Conservation (phyloP, 2,329 filamentous ascomycete species). For the Neurospora crassa region DNA sequence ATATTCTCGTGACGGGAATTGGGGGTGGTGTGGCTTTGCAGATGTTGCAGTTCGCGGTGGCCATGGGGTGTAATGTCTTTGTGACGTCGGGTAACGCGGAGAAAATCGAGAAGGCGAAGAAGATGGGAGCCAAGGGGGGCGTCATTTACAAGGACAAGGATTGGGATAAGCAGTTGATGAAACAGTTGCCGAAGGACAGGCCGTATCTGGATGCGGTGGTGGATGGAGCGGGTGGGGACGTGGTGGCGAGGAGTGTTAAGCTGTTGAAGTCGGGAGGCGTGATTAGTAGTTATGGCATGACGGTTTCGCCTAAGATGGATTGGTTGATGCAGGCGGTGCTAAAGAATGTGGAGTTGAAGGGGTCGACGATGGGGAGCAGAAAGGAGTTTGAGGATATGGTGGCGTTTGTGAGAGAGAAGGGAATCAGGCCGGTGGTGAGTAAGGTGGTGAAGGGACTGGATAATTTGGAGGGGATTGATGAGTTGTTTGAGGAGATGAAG, state of each 20-base stretch:
- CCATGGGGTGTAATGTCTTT: conserved; percentile 65
- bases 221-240: conserved; percentile 82
- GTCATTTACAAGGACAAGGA: conserved; percentile 67
- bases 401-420: conserved; percentile 62
- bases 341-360: conserved; percentile 78
- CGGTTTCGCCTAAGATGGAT: conserved; percentile 71
- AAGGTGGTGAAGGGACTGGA: conserved; percentile 63
- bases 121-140: conserved; percentile 71
- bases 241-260: conserved; percentile 58
- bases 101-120: conserved; percentile 64
- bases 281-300: conserved; percentile 90
- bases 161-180: conserved; percentile 71
- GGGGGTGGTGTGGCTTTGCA: conserved; percentile 85
- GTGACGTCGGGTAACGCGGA: conserved; percentile 66
- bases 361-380: conserved; percentile 84
- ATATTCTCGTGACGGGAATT: conserved; percentile 82
- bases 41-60: conserved; percentile 70
- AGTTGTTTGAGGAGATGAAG: conserved; percentile 81
- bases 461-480: conserved; percentile 69
- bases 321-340: conserved; percentile 78
- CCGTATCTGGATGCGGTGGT: conserved; percentile 73
- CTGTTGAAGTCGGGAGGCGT: conserved; percentile 74
- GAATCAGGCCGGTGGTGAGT: conserved; percentile 70
- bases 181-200: conserved; percentile 52
- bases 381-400: conserved; percentile 91